Evolutionary conservation across 192 early-diverging fungal species (phyloP).

Genomic region (Backusella westeae): DNA sequence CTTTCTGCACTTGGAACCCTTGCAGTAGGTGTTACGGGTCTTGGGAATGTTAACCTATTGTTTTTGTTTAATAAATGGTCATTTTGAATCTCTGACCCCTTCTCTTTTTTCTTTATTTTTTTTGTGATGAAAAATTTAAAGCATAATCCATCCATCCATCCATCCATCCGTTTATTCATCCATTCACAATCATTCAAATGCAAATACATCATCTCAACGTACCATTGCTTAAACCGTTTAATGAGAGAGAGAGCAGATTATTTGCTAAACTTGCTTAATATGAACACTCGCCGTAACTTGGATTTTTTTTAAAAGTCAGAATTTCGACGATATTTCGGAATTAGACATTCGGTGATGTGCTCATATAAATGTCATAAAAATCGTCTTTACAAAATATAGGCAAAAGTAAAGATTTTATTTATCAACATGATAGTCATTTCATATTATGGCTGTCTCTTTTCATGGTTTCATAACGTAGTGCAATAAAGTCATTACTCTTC

Average conservation of each 20-base stretch:
- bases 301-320: slow-evolving; percentile 5
- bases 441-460: too few relatives aligned
- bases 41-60: slow-evolving; percentile 98
- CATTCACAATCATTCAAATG: neutral
- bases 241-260: slow-evolving; percentile 6
- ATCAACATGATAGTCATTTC: too few relatives aligned
- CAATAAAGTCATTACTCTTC: too few relatives aligned
- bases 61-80: neutral
- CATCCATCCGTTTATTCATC: neutral
- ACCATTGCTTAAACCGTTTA: slow-evolving; percentile 9
- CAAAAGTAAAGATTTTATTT: too few relatives aligned
- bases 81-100: neutral
- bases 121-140: neutral
- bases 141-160: neutral
- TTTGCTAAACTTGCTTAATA: neutral
- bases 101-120: neutral
- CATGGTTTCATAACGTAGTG: too few relatives aligned
- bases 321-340: neutral
- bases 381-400: too few relatives aligned
- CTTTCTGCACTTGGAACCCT: slow-evolving; percentile 95
- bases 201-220: neutral
- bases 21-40: slow-evolving; percentile 99
- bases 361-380: too few relatives aligned
- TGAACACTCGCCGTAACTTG: neutral
- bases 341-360: too few relatives aligned